These are phyloP conservation scores for Podaxis sp. DNA, from an alignment of 768 basidiomycete genomes.

Conservation along the genomic window DNA sequence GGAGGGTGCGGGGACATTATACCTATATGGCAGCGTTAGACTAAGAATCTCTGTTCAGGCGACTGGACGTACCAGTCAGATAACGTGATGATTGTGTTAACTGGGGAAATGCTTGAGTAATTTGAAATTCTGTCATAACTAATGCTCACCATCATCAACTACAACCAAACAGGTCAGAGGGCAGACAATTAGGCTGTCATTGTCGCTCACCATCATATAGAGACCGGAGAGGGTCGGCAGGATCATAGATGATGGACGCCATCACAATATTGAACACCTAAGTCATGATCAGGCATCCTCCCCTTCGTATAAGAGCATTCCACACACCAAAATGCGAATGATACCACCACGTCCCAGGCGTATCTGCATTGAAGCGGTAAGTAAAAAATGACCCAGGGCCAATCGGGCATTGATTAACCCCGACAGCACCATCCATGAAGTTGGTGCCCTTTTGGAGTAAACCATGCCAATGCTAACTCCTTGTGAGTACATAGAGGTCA, in stretches of 20 bases:
- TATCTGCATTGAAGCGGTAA: slow-evolving; percentile 35
- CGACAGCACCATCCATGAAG: slow-evolving; percentile 39
- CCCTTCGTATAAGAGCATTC: neutral
- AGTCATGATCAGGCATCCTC: neutral
- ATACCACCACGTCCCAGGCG: slow-evolving; percentile 50
- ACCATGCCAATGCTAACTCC: slow-evolving; percentile 46
- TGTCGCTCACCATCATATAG: slow-evolving; percentile 18
- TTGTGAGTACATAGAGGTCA: neutral
- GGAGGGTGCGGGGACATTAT: slow-evolving; percentile 22
- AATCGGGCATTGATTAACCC: slow-evolving; percentile 44
- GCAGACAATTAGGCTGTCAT: neutral
- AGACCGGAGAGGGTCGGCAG: slow-evolving; percentile 22
- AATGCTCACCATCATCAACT: slow-evolving; percentile 35
- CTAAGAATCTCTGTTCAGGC: too few relatives aligned
- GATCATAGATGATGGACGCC: slow-evolving; percentile 38
- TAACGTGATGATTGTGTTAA: slow-evolving; percentile 37
- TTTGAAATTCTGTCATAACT: slow-evolving; percentile 15
- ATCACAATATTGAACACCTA: slow-evolving; percentile 44
- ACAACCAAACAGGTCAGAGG: slow-evolving; percentile 11
- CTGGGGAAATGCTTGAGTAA: slow-evolving; percentile 30
- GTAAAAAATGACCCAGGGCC: slow-evolving; percentile 35
- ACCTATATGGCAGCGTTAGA: slow-evolving; percentile 17
- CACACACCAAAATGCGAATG: slow-evolving; percentile 21
- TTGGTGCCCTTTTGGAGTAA: slow-evolving; percentile 34
- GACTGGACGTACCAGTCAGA: slow-evolving; percentile 31